phyloP scores from a whole-genome alignment of 1,284 basidiomycete genomes.

The Heliocybe sulcata region DNA sequence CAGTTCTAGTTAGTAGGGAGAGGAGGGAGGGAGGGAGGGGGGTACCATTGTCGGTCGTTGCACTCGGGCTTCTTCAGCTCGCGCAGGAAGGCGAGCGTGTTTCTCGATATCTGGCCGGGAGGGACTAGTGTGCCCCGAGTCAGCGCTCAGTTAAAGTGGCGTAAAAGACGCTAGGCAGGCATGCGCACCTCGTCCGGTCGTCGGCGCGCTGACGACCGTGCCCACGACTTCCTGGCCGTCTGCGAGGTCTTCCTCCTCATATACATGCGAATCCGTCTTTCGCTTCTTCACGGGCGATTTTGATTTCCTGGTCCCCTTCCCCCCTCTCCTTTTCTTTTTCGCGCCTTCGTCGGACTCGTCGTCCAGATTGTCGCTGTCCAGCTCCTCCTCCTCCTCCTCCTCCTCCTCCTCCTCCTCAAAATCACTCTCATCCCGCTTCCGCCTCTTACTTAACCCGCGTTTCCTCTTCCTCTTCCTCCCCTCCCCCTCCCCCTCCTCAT shows the following conservation, averaged over 20 bases:
- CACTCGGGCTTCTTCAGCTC: constrained; percentile 67
- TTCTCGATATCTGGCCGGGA: constrained; percentile 78
- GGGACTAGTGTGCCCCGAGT: constrained; percentile 55
- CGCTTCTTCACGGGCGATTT: constrained; percentile 18
- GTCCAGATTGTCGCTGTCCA: constrained; percentile 28
- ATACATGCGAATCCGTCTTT: constrained; percentile 25
- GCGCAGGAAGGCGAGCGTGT: constrained; percentile 73
- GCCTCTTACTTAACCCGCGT: neutral
- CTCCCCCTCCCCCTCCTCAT: constrained; percentile 23
- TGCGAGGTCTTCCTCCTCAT: constrained; percentile 39
- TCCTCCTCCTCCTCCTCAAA: neutral
- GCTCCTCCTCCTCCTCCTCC: neutral
- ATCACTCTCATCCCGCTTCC: neutral
- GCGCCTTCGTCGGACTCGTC: constrained; percentile 22
- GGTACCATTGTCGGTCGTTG: constrained; percentile 85
- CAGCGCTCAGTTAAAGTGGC: too few relatives aligned
- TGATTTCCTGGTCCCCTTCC: constrained; percentile 13
- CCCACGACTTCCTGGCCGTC: constrained; percentile 71
- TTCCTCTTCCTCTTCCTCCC: constrained; percentile 8
- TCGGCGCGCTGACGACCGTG: constrained; percentile 67
- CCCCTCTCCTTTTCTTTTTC: constrained; percentile 13
- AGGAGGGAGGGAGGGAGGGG: constrained; percentile 2
- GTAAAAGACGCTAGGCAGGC: neutral
- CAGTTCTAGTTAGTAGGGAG: neutral
- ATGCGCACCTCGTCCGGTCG: constrained; percentile 64